These are phyloP conservation scores for Hygrophoropsis aurantiaca DNA, from an alignment of 768 basidiomycete genomes.

Conservation along the genomic window DNA sequence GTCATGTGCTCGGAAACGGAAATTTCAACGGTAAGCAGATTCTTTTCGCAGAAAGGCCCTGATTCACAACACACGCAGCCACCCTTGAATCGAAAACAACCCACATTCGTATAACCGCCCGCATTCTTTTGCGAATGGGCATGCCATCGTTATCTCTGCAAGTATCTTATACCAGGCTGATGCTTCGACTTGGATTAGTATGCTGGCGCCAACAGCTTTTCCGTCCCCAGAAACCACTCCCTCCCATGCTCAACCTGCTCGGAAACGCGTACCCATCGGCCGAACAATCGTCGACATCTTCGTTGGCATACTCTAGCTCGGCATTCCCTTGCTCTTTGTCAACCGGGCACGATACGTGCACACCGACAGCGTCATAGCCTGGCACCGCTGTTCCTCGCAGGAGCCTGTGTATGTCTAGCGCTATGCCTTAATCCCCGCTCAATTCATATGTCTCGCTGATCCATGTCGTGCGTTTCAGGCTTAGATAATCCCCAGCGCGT, in stretches of 20 bases:
- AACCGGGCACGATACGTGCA: slow-evolving; percentile 46
- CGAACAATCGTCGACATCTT: slow-evolving; percentile 58
- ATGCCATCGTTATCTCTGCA: slow-evolving; percentile 23
- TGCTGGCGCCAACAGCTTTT: slow-evolving; percentile 73
- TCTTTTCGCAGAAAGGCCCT: too few species aligned
- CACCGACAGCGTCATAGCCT: slow-evolving; percentile 46
- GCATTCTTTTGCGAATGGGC: slow-evolving; percentile 70
- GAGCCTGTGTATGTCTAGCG: slow-evolving; percentile 64
- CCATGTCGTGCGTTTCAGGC: slow-evolving; percentile 47
- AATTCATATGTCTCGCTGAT: slow-evolving; percentile 5
- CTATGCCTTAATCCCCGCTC: slow-evolving; percentile 38
- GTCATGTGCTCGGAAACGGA: slow-evolving; percentile 54
- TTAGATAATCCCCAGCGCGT: slow-evolving; percentile 76
- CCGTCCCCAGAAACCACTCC: slow-evolving; percentile 67
- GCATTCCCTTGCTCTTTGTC: slow-evolving; percentile 76
- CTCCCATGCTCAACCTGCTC: slow-evolving; percentile 29
- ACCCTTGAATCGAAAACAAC: slow-evolving; percentile 32
- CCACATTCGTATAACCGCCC: slow-evolving; percentile 64
- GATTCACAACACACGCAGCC: slow-evolving; percentile 12
- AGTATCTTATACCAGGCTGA: background rate
- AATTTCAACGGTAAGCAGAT: background rate
- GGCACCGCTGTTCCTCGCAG: slow-evolving; percentile 62
- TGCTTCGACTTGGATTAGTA: slow-evolving; percentile 29
- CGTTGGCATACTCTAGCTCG: slow-evolving; percentile 65
- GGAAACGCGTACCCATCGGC: slow-evolving; percentile 37